Percentiles rank a stretch among this genome's conserved stretches.
phyloP scores from a whole-genome alignment of 345 rosid species.

The Arabis hirsuta region DNA sequence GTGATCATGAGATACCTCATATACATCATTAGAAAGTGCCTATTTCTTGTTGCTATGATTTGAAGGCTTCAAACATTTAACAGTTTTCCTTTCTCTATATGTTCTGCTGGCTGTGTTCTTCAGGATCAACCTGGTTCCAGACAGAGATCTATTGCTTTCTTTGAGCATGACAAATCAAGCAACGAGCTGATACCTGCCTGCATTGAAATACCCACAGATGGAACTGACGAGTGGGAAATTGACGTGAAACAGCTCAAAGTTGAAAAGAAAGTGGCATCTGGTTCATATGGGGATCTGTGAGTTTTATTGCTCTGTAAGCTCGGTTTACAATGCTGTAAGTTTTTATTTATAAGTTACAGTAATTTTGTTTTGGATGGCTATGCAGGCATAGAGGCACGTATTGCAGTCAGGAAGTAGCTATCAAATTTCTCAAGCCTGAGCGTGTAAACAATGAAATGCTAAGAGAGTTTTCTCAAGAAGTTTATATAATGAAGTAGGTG shows the following conservation, averaged over 20 bases:
- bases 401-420: slow-evolving; percentile 95
- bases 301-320: slow-evolving; percentile 42
- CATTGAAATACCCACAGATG: slow-evolving; percentile 87
- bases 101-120: slow-evolving; percentile 42
- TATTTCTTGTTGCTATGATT: slow-evolving; percentile 12
- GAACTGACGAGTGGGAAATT: slow-evolving; percentile 95
- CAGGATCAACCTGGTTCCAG: slow-evolving; percentile 64
- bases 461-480: slow-evolving; percentile 92
- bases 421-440: slow-evolving; percentile 89
- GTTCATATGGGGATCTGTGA: slow-evolving; percentile 94
- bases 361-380: slow-evolving; percentile 21
- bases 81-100: slow-evolving; percentile 18
- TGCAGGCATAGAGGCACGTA: slow-evolving; percentile 86
- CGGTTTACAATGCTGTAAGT: neutral
- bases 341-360: slow-evolving; percentile 25
- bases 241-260: slow-evolving; percentile 70
- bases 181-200: slow-evolving; percentile 56
- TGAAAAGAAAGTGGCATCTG: slow-evolving; percentile 83
- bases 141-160: slow-evolving; percentile 51
- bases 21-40: slow-evolving; percentile 16
- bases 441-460: slow-evolving; percentile 71
- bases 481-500: slow-evolving; percentile 88
- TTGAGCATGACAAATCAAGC: slow-evolving; percentile 51
- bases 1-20: neutral
- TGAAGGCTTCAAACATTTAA: slow-evolving; percentile 27